Evolutionary conservation across 768 basidiomycete species (phyloP).

Genomic region (Leucosporidium creatinivorum): DNA sequence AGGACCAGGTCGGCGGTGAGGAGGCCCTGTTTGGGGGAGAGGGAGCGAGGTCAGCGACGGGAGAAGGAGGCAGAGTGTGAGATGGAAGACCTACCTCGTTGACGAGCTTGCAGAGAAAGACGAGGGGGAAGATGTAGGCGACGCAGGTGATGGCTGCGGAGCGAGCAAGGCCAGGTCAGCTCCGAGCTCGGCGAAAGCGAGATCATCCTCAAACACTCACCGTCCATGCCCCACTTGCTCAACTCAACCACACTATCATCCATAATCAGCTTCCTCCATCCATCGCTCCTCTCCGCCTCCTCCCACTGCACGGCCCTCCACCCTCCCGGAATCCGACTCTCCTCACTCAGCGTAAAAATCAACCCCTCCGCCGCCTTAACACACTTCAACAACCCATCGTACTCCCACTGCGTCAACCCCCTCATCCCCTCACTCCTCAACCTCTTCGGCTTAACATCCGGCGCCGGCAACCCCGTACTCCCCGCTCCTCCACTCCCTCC

Average conservation of each 20-base stretch:
- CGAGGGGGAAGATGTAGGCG: constrained; percentile 30
- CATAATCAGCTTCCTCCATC: constrained; percentile 26
- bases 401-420: constrained; percentile 29
- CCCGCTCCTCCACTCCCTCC: background rate
- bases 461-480: constrained; percentile 6
- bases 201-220: background rate
- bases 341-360: constrained; percentile 26
- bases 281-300: constrained; percentile 29
- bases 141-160: constrained; percentile 22
- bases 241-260: constrained; percentile 29
- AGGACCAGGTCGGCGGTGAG: constrained; percentile 30
- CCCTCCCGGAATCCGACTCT: constrained; percentile 22
- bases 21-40: constrained; percentile 16
- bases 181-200: background rate
- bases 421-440: constrained; percentile 13
- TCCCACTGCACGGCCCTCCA: constrained; percentile 33
- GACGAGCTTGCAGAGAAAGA: constrained; percentile 31
- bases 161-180: background rate
- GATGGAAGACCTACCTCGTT: constrained; percentile 17
- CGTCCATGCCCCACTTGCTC: constrained; percentile 25
- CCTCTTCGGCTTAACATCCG: background rate
- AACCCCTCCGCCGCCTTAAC: constrained; percentile 26
- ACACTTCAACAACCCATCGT: constrained; percentile 13
- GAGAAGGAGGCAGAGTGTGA: background rate
- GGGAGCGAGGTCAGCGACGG: background rate